Evolutionary conservation across 2,329 filamentous ascomycete genomes (phyloP), one percentile per base, ranked within the genome.

Genomic region (Arthrobotrys sphaeroides): DNA sequence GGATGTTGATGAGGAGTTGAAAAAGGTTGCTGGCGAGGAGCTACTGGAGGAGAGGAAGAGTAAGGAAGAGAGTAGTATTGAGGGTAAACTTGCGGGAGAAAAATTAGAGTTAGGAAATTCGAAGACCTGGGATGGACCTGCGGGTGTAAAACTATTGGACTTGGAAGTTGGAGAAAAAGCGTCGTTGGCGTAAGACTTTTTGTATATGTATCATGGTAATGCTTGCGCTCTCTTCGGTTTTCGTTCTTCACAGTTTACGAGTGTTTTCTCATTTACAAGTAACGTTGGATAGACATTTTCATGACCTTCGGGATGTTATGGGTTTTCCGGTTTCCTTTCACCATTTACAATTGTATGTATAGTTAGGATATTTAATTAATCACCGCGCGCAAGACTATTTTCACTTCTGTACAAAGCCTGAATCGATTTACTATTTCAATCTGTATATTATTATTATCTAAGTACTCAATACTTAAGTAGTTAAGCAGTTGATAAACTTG

Each of bases 91-190:
- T 13, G 49, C n/a, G 42, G 13, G 33, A 42, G n/a, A 45, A 38
- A 13, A 38, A 42, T 1, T 5, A 13, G 47, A 55, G n/a, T 6
- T 9, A 5, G 47, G 9, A 22, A 45, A 55, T 40, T 26, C 20
- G 18, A 65, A 59, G n/a, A 33, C 45, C 24, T 75, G 72, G 72
- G 36, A 49, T 38, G 72, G 64, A 2, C 72, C 72, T 5, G 64
- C 64, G 5, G 72, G 72, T 5, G 47, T 75, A 3, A 64, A 51
- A 49, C 60, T 75, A 33, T 53, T 75, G 57, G 72, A 75, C 38
- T 31, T 75, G 28, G 72, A 43, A 2, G 57, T 65, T 20, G 72
- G 72, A 2, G 64, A 60, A 16, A 42, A 69, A 20, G 57, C 57
- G 40, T 9, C 49, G 33, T 57, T 75, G 38, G 26, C 33, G 6